These are phyloP conservation scores for Mycosphaerella arachidis DNA, from an alignment of 2,329 filamentous ascomycete species.

Conservation along the genomic window DNA sequence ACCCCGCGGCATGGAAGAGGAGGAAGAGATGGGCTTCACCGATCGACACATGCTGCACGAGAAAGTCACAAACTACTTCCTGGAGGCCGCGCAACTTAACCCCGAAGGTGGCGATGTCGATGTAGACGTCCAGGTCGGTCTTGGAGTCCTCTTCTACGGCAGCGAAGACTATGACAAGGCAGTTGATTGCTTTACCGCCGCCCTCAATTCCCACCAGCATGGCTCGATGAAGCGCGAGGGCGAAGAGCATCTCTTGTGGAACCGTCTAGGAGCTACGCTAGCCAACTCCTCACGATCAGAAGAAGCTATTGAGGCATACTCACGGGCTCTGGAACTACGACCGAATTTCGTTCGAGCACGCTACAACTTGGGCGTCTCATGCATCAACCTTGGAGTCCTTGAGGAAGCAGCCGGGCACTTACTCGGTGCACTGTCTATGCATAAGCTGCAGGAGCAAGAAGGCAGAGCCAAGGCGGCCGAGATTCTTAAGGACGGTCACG, in stretches of 20 bases:
- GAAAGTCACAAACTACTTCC: conserved; percentile 85
- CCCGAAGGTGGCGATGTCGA: conserved; percentile 95
- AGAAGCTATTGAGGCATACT: conserved; percentile 95
- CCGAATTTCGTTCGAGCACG: conserved; percentile 96
- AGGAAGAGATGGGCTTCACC: conserved; percentile 78
- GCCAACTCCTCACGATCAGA: conserved; percentile 91
- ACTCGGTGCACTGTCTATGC: conserved; percentile 87
- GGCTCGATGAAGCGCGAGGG: conserved; percentile 78
- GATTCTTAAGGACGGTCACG: conserved; percentile 59
- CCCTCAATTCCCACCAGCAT: conserved; percentile 77
- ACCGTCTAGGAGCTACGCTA: conserved; percentile 89
- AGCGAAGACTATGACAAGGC: conserved; percentile 98
- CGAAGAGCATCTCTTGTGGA: conserved; percentile 94
- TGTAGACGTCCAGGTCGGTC: conserved; percentile 92
- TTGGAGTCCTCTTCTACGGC: conserved; percentile 96
- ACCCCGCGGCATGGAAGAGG: conserved; percentile 60
- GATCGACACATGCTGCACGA: conserved; percentile 86
- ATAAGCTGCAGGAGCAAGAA: conserved; percentile 84
- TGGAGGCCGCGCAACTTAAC: conserved; percentile 84
- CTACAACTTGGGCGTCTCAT: conserved; percentile 94
- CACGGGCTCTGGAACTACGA: conserved; percentile 80
- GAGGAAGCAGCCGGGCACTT: conserved; percentile 90
- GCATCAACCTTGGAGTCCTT: conserved; percentile 96
- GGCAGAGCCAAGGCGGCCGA: conserved; percentile 79
- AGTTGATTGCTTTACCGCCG: conserved; percentile 94